These are phyloP conservation scores for Phytopythium montanum DNA, from an alignment of 352 stramenopile species.

Conservation along the genomic window DNA sequence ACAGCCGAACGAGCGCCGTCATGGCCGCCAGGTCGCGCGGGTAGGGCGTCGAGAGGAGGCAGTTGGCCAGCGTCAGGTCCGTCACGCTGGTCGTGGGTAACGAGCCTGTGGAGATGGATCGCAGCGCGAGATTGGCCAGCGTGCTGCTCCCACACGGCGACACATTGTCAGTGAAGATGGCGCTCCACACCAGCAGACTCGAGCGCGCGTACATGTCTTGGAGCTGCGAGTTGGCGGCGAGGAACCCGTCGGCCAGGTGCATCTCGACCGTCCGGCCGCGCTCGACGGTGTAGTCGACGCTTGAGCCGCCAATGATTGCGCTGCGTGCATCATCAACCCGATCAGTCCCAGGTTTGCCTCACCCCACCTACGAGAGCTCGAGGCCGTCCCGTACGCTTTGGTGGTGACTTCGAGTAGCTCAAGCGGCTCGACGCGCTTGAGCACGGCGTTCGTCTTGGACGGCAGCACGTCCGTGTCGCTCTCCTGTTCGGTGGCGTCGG, in stretches of 20 bases:
- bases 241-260: conserved; percentile 25
- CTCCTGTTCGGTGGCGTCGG: not conserved
- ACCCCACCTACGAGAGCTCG: too few species aligned
- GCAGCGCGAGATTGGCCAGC: conserved; percentile 49
- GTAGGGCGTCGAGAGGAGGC: conserved; percentile 38
- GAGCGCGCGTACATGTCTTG: conserved; percentile 28
- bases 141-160: conserved; percentile 11
- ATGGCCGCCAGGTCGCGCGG: conserved; percentile 48
- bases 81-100: conserved; percentile 26
- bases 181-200: not conserved
- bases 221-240: conserved; percentile 32
- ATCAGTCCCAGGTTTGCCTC: not conserved
- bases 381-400: conserved; percentile 14
- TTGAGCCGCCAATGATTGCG: conserved; percentile 47
- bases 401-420: conserved; percentile 23
- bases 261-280: conserved; percentile 44
- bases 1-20: conserved; percentile 44
- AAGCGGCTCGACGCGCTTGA: conserved; percentile 35
- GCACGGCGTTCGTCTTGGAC: conserved; percentile 32
- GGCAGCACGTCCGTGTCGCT: conserved; percentile 27
- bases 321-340: conserved; percentile 6
- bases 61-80: conserved; percentile 61
- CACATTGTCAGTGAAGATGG: not conserved
- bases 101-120: conserved; percentile 33
- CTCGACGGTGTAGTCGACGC: conserved; percentile 28